A percentile compares a stretch with the other conserved stretches of the same genome.
These are phyloP conservation scores for Umbelopsis sp. DNA, from an alignment of 192 early-diverging fungal species.

Conservation along the genomic window DNA sequence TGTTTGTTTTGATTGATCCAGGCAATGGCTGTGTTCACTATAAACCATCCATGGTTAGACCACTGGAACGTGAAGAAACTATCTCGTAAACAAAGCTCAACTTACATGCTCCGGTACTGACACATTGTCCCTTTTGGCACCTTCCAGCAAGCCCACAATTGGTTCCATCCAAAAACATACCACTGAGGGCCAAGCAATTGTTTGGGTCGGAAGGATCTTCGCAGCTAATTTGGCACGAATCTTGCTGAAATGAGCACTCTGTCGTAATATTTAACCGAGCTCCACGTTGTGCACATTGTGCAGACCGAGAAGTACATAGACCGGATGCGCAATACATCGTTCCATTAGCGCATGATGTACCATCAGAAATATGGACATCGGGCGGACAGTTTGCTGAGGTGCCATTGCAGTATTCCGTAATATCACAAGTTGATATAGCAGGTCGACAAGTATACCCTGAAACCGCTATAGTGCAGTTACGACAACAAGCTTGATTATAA, in stretches of 20 bases:
- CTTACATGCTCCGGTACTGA: constrained; percentile 32
- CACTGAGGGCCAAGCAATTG: constrained; percentile 62
- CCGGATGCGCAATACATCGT: constrained; percentile 68
- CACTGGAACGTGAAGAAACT: neutral
- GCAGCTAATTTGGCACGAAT: constrained; percentile 70
- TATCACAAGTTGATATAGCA: constrained; percentile 81
- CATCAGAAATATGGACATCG: constrained; percentile 70
- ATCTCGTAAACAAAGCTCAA: neutral
- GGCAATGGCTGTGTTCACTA: constrained; percentile 31
- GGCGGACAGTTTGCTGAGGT: constrained; percentile 67
- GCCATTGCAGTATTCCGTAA: constrained; percentile 79
- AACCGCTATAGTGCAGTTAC: constrained; percentile 62
- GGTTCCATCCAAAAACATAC: constrained; percentile 72
- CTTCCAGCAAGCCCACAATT: constrained; percentile 67
- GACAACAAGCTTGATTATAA: constrained; percentile 85
- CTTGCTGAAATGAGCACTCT: constrained; percentile 61
- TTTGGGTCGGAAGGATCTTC: constrained; percentile 54
- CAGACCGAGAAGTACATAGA: constrained; percentile 71
- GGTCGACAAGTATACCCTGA: constrained; percentile 73
- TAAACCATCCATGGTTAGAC: neutral
- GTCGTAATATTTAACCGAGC: constrained; percentile 54
- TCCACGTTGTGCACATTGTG: constrained; percentile 70
- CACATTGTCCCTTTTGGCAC: constrained; percentile 60
- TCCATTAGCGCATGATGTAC: constrained; percentile 63
- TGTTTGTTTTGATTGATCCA: constrained; percentile 48